Percentiles rank a stretch among this genome's conserved stretches.
Evolutionary conservation across 2,329 filamentous ascomycete species (phyloP).

Genomic region (Chrysoporthe cubensis): DNA sequence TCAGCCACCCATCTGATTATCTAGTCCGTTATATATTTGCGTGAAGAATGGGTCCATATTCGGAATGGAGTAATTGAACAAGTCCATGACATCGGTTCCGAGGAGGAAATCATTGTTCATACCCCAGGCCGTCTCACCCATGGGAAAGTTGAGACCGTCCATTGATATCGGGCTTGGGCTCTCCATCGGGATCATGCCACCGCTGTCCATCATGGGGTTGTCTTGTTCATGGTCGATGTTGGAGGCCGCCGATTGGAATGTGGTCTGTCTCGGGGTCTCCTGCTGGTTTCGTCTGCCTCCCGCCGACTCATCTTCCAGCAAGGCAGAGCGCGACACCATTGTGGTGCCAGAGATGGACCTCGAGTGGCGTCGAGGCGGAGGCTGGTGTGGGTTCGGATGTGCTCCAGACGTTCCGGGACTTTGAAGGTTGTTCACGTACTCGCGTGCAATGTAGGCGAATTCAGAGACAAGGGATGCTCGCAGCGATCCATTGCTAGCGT

Average conservation of each 20-base stretch:
- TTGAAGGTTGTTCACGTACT: constrained; percentile 40
- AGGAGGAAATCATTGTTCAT: background rate
- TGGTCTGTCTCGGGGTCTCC: background rate
- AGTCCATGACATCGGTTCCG: constrained; percentile 6
- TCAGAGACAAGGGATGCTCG: constrained; percentile 43
- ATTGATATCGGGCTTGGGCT: background rate
- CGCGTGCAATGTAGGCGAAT: constrained; percentile 46
- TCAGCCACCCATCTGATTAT: background rate
- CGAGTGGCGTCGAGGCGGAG: background rate
- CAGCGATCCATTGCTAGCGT: constrained; percentile 41
- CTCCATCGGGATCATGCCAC: background rate
- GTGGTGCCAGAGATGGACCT: background rate
- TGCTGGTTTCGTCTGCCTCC: background rate
- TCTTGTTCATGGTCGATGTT: background rate
- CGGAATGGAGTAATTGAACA: constrained; percentile 4
- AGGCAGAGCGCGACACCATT: background rate
- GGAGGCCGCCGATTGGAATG: background rate
- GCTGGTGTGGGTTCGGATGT: background rate
- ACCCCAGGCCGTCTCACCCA: background rate
- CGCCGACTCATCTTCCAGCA: background rate
- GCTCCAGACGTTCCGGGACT: background rate
- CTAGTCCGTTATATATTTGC: background rate
- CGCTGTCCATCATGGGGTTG: background rate
- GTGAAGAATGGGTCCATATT: background rate
- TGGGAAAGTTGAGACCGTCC: constrained; percentile 8